Percentiles rank a stretch among this genome's conserved stretches.
Evolutionary conservation across 1,284 basidiomycete species (phyloP).

Genomic region (Pseudozyma tsukubaensis): DNA sequence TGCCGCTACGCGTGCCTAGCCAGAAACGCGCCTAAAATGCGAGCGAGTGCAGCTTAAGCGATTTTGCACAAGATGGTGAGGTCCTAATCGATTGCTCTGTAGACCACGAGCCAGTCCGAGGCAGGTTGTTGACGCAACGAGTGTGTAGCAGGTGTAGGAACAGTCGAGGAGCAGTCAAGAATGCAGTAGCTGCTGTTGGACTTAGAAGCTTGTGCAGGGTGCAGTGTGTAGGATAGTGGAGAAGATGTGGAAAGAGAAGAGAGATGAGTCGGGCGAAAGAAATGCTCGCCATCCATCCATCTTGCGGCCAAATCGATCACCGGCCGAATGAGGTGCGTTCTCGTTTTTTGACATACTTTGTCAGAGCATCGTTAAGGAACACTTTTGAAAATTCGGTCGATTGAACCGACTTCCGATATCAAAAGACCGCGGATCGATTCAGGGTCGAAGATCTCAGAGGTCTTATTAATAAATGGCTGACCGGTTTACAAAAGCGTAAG

Average conservation of each 20-base stretch:
- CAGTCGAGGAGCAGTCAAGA: not conserved
- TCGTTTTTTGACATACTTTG: not conserved
- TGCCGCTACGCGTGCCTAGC: slow-evolving; percentile 1
- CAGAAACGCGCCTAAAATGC: not conserved
- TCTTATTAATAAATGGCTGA: not conserved
- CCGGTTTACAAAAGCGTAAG: slow-evolving; percentile 8
- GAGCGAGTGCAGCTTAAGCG: not conserved
- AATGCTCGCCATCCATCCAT: slow-evolving; percentile 11
- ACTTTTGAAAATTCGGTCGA: not conserved
- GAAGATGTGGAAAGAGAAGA: slow-evolving; percentile 15
- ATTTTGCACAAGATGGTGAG: not conserved
- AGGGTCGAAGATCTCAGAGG: not conserved
- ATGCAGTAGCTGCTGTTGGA: not conserved
- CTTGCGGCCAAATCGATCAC: slow-evolving; percentile 35
- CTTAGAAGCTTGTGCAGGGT: slow-evolving; percentile 29
- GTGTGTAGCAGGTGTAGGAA: not conserved
- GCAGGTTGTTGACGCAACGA: not conserved
- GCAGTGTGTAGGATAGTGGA: slow-evolving; percentile 34
- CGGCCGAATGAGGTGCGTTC: slow-evolving; percentile 34
- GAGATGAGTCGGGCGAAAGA: slow-evolving; percentile 50
- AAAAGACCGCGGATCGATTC: slow-evolving; percentile 4
- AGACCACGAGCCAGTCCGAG: not conserved
- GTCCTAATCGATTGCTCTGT: not conserved
- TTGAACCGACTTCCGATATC: not conserved
- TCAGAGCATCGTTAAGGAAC: not conserved